These are phyloP conservation scores for Termitomyces sp. DNA, from an alignment of 768 basidiomycete genomes.

Conservation along the genomic window DNA sequence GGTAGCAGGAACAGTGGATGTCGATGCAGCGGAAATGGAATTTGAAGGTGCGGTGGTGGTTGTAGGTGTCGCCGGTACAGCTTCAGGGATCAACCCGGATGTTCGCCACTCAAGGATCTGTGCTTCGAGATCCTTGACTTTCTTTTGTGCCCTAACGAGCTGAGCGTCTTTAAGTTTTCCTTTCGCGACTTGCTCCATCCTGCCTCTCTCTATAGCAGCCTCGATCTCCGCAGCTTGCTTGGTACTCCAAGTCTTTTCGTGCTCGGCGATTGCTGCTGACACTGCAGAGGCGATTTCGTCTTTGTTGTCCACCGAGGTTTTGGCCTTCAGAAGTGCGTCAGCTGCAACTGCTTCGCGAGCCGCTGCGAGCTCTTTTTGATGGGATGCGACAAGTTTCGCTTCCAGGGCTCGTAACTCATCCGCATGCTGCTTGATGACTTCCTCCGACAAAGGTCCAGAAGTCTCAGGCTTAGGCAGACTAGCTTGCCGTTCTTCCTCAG, in stretches of 20 bases:
- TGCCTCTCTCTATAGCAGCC: constrained; percentile 65
- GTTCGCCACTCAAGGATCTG: constrained; percentile 57
- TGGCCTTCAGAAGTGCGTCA: constrained; percentile 31
- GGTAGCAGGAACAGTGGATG: background rate
- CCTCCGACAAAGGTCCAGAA: constrained; percentile 24
- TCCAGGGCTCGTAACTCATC: constrained; percentile 58
- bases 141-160: constrained; percentile 55
- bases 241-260: constrained; percentile 43
- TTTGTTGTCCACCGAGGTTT: constrained; percentile 28
- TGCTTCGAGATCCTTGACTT: constrained; percentile 66
- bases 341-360: constrained; percentile 45
- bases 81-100: constrained; percentile 42
- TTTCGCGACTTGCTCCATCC: constrained; percentile 60
- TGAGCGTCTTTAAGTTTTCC: constrained; percentile 69
- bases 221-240: constrained; percentile 55
- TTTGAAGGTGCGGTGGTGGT: constrained; percentile 20
- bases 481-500: constrained; percentile 45
- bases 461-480: constrained; percentile 21
- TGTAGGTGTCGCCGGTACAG: constrained; percentile 21
- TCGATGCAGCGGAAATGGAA: constrained; percentile 23
- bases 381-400: constrained; percentile 46
- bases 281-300: constrained; percentile 46
- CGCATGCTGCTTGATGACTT: constrained; percentile 48
- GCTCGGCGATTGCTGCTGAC: constrained; percentile 43
- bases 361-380: constrained; percentile 49